phyloP scores from a whole-genome alignment of 345 rosid species.

The Eutrema heterophyllum region DNA sequence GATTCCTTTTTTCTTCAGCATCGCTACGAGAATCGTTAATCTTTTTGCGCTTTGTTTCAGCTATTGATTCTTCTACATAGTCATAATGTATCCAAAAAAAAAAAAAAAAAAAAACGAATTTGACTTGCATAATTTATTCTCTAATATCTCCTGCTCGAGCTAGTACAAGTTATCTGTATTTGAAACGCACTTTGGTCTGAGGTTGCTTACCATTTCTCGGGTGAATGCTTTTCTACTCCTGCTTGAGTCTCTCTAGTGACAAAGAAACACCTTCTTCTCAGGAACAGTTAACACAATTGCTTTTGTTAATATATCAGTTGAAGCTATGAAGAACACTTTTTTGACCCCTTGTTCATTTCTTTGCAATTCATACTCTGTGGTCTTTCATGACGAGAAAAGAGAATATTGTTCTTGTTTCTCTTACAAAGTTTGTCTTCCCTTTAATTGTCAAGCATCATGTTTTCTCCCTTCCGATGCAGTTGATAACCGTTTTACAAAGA shows the following conservation, averaged over 20 bases:
- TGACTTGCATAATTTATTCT: too few species aligned
- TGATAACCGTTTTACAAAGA: slow-evolving; percentile 14
- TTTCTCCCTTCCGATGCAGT: slow-evolving; percentile 29
- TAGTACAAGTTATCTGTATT: too few species aligned
- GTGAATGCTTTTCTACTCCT: not conserved
- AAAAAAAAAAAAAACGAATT: too few species aligned
- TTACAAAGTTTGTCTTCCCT: not conserved
- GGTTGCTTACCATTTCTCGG: not conserved
- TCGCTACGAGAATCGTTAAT: too few species aligned
- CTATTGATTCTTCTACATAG: not conserved
- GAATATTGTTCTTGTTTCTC: not conserved
- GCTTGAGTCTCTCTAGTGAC: not conserved
- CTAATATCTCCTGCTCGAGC: too few species aligned
- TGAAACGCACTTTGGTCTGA: not conserved
- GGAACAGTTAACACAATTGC: not conserved
- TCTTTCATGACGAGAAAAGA: not conserved
- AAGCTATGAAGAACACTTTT: not conserved
- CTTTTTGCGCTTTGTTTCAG: too few species aligned
- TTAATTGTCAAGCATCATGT: not conserved
- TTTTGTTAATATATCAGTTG: not conserved
- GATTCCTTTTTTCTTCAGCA: too few species aligned
- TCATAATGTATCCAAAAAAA: too few species aligned
- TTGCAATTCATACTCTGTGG: not conserved
- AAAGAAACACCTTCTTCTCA: not conserved
- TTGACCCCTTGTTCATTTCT: not conserved